Conservation (phyloP, 2,329 filamentous ascomycete genomes). For the Colletotrichum cordylinicola region DNA sequence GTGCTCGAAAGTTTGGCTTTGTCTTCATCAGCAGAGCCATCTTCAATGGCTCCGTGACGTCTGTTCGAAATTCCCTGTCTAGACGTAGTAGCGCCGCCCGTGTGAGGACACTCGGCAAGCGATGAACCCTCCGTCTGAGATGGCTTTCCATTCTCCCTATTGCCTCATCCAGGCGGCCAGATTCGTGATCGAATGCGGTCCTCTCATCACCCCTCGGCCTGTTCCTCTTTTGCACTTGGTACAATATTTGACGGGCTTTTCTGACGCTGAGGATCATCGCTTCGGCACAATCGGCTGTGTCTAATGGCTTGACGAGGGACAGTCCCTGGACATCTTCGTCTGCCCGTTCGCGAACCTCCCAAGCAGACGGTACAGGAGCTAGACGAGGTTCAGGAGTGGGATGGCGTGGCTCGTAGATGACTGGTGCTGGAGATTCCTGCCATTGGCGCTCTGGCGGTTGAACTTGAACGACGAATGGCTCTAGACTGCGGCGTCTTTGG, state of each 20-base stretch:
- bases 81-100: background rate
- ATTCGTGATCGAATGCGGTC: background rate
- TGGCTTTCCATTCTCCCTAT: background rate
- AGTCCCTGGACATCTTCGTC: background rate
- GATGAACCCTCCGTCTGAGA: rapidly evolving
- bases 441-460: background rate
- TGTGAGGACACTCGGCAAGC: rapidly evolving
- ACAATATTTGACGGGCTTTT: background rate
- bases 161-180: background rate
- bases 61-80: background rate
- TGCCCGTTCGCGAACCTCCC: rapidly evolving
- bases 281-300: background rate
- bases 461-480: background rate
- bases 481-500: background rate
- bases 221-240: background rate
- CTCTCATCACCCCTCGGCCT: background rate
- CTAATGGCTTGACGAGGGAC: background rate
- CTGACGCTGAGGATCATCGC: background rate
- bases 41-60: background rate
- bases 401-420: background rate
- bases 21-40: background rate
- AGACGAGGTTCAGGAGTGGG: background rate
- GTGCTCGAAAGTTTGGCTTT: background rate
- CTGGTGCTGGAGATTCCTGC: background rate
- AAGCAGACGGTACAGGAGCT: rapidly evolving